Base-by-base conservation (phyloP, 805 yeast species). In the Lachancea sp. region DNA sequence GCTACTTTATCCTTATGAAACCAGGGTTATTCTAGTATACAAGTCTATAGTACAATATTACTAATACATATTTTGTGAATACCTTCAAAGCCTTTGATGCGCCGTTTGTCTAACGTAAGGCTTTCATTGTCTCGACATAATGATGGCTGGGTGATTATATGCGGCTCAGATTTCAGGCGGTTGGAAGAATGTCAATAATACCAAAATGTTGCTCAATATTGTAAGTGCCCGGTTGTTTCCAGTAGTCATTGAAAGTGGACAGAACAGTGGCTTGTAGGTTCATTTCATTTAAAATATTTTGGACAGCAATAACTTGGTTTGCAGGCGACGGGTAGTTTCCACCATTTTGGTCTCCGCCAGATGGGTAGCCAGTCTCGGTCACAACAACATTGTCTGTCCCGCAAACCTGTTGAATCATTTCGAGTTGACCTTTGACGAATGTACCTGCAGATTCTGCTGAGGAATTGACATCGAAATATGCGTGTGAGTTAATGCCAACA, bases 351-450 rank as follows among this genome's bases (percentile, higher is more conserved):
- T 57, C 59, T 54, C 96, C 96, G 29, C 69, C 66, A 50, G 80
- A 76, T 52, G 96, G 96, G 60, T 85, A 88, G 32, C 96, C 96
- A 4, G 96, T 87, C 64, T 88, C 96, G 16, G 94, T 80, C 41
- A 88, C 77, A 16, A 68, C 49, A 26, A 84, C 78, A 6, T 65
- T 61, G 60, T 71, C 67, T 21, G 74, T 66, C 38, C 61, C 62
- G 67, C 96, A 88, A 34, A 70, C 64, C 12, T 61, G 63, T 49
- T 71, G 63, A 19, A 79, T 79, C 42, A 79, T 57, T 17, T 53
- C 60, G 46, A 76, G 67, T 65, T 89, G 94, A 23, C 77, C 76
- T 36, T 67, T 61, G 32, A 85, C 77, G 52, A 83, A 89, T 7
- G 67, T 34, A 34, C 96, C 96, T 3, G 96, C 78, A 29, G 74